A percentile compares a stretch with the other conserved stretches of the same genome.
These are phyloP conservation scores for Przewalskia tangutica DNA, from an alignment of 257 asterid genomes.

Conservation along the genomic window DNA sequence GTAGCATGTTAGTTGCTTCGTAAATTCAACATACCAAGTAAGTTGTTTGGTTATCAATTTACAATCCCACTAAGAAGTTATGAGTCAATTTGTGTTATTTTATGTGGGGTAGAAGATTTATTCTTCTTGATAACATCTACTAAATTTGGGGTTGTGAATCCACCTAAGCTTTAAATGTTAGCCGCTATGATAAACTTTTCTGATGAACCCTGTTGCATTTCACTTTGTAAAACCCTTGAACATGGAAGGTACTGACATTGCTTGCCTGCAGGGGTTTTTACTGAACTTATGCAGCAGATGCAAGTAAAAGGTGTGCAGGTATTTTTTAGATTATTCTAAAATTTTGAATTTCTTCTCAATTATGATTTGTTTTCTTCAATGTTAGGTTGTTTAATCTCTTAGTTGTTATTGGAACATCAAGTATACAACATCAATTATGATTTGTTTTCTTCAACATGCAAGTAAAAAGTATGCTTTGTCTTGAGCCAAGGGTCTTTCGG, in stretches of 20 bases:
- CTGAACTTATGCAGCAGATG: constrained; percentile 98
- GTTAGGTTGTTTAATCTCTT: not conserved
- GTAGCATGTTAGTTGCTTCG: too few species aligned
- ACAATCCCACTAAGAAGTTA: too few species aligned
- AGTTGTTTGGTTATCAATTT: too few species aligned
- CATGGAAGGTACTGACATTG: constrained; percentile 7
- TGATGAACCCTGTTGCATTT: not conserved
- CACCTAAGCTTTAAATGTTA: not conserved
- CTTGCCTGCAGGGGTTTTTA: constrained; percentile 76
- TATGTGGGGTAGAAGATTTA: not conserved
- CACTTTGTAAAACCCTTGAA: constrained; percentile 1
- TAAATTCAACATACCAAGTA: too few species aligned
- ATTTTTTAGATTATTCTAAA: not conserved
- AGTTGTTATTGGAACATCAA: not conserved
- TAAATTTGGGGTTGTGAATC: not conserved
- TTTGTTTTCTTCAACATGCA: too few species aligned
- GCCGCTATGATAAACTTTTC: not conserved
- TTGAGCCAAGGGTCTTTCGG: too few species aligned
- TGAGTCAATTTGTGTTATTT: too few species aligned
- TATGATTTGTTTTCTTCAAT: not conserved
- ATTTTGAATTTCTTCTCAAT: not conserved
- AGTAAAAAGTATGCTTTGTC: too few species aligned
- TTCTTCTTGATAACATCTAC: not conserved
- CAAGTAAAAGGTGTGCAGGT: constrained; percentile 99
- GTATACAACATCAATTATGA: not conserved